A percentile compares a stretch with the other conserved stretches of the same genome.
These are phyloP conservation scores for Rheum nobile DNA, from an alignment of 148 eudicot species.

Conservation along the genomic window DNA sequence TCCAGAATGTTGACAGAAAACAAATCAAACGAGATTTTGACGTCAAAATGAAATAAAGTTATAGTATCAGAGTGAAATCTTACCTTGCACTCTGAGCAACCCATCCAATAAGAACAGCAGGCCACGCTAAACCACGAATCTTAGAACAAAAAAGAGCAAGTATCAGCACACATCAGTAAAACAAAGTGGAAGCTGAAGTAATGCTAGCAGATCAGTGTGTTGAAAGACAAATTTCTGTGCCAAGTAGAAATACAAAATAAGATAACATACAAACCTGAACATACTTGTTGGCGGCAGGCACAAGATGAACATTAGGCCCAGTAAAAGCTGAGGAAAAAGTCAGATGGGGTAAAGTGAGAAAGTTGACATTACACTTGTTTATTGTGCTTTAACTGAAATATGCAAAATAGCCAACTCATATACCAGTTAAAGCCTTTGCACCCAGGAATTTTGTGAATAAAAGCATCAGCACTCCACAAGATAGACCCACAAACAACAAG, in stretches of 20 bases:
- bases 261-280: slow-evolving; percentile 45
- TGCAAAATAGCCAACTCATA: background rate
- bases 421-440: slow-evolving; percentile 68
- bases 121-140: slow-evolving; percentile 99
- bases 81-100: slow-evolving; percentile 99
- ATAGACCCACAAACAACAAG: slow-evolving; percentile 62
- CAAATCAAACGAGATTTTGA: background rate
- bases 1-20: background rate
- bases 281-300: slow-evolving; percentile 79
- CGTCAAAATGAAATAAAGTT: background rate
- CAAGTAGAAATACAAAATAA: slow-evolving; percentile 8
- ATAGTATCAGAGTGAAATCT: background rate
- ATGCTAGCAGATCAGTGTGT: background rate
- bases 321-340: slow-evolving; percentile 56
- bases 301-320: slow-evolving; percentile 61
- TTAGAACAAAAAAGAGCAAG: slow-evolving; percentile 9
- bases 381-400: background rate
- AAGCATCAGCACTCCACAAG: slow-evolving; percentile 71
- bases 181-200: background rate
- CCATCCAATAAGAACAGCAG: slow-evolving; percentile 95
- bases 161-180: background rate
- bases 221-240: background rate
- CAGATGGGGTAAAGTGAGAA: background rate
- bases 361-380: background rate
- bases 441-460: slow-evolving; percentile 55